Base-by-base conservation (phyloP, 75 land plant species). In the Ceratopteris richardii region DNA sequence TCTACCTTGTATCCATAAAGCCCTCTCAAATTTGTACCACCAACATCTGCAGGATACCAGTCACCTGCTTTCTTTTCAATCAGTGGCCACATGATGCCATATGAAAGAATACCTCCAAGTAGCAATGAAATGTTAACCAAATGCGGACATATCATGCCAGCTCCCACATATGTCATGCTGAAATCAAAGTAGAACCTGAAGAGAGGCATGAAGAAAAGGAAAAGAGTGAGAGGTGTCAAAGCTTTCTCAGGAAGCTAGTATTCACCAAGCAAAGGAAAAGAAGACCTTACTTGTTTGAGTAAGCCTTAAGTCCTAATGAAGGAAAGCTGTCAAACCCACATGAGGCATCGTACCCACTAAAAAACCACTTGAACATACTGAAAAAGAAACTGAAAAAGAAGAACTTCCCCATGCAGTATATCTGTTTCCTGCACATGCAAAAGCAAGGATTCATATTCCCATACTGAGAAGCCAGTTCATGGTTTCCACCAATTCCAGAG, bases 321-420 rank as follows among this genome's bases (percentile, higher is more conserved):
- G 54, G 62, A 19, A 60, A 86, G 24, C 50, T 57, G 1, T 55
- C 37, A 30, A 90, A 90, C 1, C 96, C 88, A 69, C 96, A 90
- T 16, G 73, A 73, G 57, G 59, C 80, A 21, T 74, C 77, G 16
- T 57, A 67, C 2, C 67, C 84, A 58, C 76, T 72, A 51, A 60
- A 83, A 51, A 90, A 81, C 96, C 96, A 90, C 59, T 90, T 80
- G 66, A 90, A 80, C 62, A 72, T 78, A 5, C 80, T 65, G 58
- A 70, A 90, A 0, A 74, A 27, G 56, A 90, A 90, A 62, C 88
- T 83, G 33, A 63, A 18, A 14, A 24, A 14, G 61, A 90, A 90
- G 44, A 52, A 78, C 44, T 70, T 78, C 66, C 74, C 75, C 18
- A 90, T 70, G 16, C 41, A 53, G 1, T 17, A 25, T 22, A 87